Evolutionary conservation across 192 early-diverging fungal genomes (phyloP).

Genomic region (Backusella tuberculispora): DNA sequence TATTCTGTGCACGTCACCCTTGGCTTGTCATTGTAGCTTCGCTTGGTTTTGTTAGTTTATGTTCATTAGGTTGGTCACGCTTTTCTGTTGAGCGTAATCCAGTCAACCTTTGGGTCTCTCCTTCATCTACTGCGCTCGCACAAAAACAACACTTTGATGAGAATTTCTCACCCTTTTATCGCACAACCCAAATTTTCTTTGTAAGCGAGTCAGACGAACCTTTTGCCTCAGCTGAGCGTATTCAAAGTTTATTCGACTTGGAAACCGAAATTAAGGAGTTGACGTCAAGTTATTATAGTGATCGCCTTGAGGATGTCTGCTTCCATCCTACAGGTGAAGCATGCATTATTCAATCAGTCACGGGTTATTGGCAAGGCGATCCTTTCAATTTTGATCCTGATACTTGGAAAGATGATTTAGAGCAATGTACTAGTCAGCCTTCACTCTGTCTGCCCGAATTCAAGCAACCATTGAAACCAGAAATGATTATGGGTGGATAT

Average conservation of each 20-base stretch:
- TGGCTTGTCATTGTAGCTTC: slow-evolving; percentile 51
- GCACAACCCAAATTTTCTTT: slow-evolving; percentile 66
- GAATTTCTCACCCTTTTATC: slow-evolving; percentile 67
- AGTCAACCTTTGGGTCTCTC: slow-evolving; percentile 64
- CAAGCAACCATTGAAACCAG: slow-evolving; percentile 63
- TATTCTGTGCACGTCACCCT: slow-evolving; percentile 58
- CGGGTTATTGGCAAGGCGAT: slow-evolving; percentile 67
- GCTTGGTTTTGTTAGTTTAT: slow-evolving; percentile 48
- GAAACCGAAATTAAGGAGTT: slow-evolving; percentile 51
- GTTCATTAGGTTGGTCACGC: slow-evolving; percentile 57
- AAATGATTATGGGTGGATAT: slow-evolving; percentile 62
- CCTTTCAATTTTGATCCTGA: slow-evolving; percentile 45
- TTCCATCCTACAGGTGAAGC: slow-evolving; percentile 61
- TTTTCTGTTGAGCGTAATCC: slow-evolving; percentile 62
- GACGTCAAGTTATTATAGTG: slow-evolving; percentile 39
- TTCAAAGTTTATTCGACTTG: slow-evolving; percentile 54
- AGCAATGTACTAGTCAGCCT: slow-evolving; percentile 51
- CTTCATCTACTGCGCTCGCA: slow-evolving; percentile 52
- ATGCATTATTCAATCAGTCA: slow-evolving; percentile 65
- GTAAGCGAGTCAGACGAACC: slow-evolving; percentile 42
- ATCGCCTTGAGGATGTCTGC: slow-evolving; percentile 59
- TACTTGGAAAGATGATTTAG: slow-evolving; percentile 50
- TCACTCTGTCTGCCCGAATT: slow-evolving; percentile 61
- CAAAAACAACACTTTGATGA: slow-evolving; percentile 65
- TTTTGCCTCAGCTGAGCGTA: slow-evolving; percentile 45